phyloP scores from a whole-genome alignment of 2,329 filamentous ascomycete genomes.

The Coniochaeta prunicola region DNA sequence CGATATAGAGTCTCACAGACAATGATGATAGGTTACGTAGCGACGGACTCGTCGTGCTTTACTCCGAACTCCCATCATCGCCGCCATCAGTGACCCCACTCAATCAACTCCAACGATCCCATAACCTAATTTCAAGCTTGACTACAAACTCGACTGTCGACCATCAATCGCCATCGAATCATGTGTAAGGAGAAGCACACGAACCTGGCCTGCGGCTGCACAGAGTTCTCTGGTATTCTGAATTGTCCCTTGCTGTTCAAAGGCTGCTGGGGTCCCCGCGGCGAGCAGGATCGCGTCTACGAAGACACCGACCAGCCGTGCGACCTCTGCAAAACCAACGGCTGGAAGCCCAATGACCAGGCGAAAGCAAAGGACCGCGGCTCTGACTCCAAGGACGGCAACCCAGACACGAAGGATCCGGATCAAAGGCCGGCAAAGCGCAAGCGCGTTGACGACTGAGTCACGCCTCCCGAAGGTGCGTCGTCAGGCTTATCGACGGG shows the following conservation, averaged over 20 bases:
- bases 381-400: background rate
- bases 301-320: background rate
- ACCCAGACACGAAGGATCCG: background rate
- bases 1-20: background rate
- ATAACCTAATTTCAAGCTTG: background rate
- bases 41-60: too few species aligned
- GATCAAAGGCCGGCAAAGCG: background rate
- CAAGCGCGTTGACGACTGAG: background rate
- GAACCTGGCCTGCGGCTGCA: background rate
- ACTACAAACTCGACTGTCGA: background rate
- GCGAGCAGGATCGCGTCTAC: background rate
- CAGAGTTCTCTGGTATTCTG: background rate
- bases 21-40: too few species aligned
- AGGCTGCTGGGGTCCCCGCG: background rate
- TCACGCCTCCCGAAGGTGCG: background rate
- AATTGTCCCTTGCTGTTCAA: background rate
- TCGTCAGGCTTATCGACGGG: background rate
- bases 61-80: too few species aligned
- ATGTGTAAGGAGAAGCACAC: constrained; percentile 1
- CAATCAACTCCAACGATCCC: background rate
- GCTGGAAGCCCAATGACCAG: background rate
- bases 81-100: constrained; percentile 1
- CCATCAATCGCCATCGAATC: background rate
- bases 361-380: background rate
- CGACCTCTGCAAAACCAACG: background rate